Base-by-base conservation (phyloP, 2,329 filamentous ascomycete genomes). In the Zasmidium citrigriseum region DNA sequence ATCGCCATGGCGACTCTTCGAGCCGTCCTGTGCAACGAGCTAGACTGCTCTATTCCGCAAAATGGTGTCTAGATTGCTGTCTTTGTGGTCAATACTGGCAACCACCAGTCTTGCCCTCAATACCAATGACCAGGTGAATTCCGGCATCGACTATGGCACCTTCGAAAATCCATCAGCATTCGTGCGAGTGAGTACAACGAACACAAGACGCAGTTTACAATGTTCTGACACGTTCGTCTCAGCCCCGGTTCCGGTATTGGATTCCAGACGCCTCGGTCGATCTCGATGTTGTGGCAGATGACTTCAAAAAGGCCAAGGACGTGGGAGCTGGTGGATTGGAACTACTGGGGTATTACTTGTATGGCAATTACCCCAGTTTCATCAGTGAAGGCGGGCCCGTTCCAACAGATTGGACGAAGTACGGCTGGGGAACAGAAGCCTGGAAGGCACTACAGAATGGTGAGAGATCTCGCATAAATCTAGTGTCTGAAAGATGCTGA, bases 241-340 rank as follows among this genome's bases (percentile, higher is more conserved):
- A 22, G 20, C 45, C 45, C 11, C 41, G 52, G 11, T 46, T 47
- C 41, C 68, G 74, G 48, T 77, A 77, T 64, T 77, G 76, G 76
- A 65, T 77, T 2, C 72, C 72, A 7, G 75, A 77, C 64, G 72
- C 75, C 3, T 70, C 68, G 1, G 72, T 76, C 4, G 65, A 74
- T 52, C 48, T 64, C 2, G 48, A 44, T 3, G 60, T 62, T 2
- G 63, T 77, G 0, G 64, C 65, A n/a, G 57, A 64, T 4, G 73
- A 78, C 55, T 69, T 78, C 23, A 61, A 62, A 10, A 62, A 66
- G 10, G 69, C 68, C 11, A 72, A 67, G 9, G 52, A 59, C 1
- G 61, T 73, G 25, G 76, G 76, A 1, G 72, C 72, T 2, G 76
- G 75, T 5, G 76, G 76, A 1, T 62, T 78, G 3, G 75, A 79